Percentiles rank a stretch among this genome's conserved stretches.
phyloP scores from a whole-genome alignment of 176 grass and related monocot species.

The Zea luxurians region DNA sequence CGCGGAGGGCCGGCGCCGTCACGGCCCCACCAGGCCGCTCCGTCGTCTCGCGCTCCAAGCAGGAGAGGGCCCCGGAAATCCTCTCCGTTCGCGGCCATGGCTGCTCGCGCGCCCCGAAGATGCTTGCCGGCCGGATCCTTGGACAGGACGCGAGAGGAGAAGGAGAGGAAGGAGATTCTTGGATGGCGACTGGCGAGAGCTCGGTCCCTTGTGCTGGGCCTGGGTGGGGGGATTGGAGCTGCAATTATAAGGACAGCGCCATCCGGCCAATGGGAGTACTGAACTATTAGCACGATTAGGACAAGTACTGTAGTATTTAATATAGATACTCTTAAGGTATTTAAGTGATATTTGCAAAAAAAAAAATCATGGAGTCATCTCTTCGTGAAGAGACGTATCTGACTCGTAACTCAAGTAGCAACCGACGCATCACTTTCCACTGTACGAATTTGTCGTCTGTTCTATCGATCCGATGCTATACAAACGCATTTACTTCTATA shows the following conservation, averaged over 20 bases:
- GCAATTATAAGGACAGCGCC: background rate
- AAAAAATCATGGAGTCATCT: no score
- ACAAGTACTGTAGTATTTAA: no score
- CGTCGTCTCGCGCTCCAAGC: background rate
- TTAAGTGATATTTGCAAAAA: no score
- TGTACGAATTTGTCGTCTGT: no score
- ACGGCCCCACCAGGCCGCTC: background rate
- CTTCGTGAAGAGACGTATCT: no score
- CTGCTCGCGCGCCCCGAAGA: background rate
- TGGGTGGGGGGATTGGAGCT: background rate
- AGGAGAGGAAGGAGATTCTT: background rate
- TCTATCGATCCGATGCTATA: no score
- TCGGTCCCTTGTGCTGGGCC: background rate
- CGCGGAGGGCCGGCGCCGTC: background rate
- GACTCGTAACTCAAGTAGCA: no score
- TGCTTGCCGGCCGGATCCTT: no score
- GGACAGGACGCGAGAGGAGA: background rate
- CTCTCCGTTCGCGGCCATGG: constrained; percentile 29
- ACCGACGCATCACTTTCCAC: no score
- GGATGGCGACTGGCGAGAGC: constrained; percentile 15
- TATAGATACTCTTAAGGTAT: no score
- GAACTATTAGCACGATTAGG: no score
- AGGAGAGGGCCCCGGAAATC: constrained; percentile 33
- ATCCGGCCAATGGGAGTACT: background rate
- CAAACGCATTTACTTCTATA: no score